Conservation (phyloP, 805 yeast species). For the Saccharomycopsis oosterbeekiorum region DNA sequence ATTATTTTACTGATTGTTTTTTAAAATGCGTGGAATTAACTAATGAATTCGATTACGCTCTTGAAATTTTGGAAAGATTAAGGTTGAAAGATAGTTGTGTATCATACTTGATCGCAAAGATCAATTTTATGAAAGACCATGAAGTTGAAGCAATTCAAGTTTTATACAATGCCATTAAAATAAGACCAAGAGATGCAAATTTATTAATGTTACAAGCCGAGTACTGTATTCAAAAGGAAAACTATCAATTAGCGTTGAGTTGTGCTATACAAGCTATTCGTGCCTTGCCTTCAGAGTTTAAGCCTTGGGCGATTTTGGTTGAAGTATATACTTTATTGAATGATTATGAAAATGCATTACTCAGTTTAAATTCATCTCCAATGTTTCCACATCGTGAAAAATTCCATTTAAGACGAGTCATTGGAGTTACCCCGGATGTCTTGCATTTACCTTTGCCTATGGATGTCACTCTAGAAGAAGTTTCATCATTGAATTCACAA, state of each 20-base stretch:
- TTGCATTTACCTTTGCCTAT: constrained; percentile 69
- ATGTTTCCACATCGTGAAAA: constrained; percentile 68
- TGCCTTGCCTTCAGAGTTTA: constrained; percentile 65
- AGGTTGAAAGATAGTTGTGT: constrained; percentile 46
- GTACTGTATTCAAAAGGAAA: constrained; percentile 42
- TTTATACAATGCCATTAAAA: constrained; percentile 40
- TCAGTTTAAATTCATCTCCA: constrained; percentile 71
- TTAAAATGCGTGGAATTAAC: constrained; percentile 55
- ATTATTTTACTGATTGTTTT: constrained; percentile 70
- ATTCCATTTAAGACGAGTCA: constrained; percentile 50
- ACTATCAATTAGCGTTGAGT: constrained; percentile 47
- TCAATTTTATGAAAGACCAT: constrained; percentile 43
- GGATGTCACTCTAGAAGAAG: constrained; percentile 64
- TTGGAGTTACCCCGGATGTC: constrained; percentile 40
- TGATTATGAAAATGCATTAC: constrained; percentile 61
- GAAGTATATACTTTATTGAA: constrained; percentile 51
- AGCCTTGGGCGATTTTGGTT: constrained; percentile 63
- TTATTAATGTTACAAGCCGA: constrained; percentile 47
- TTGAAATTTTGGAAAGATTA: constrained; percentile 48
- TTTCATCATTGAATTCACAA: constrained; percentile 53
- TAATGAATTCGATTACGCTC: constrained; percentile 50
- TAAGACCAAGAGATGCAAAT: constrained; percentile 45
- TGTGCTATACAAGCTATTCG: constrained; percentile 57
- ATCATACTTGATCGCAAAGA: constrained; percentile 42
- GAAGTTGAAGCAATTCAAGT: constrained; percentile 49